Evolutionary conservation across 2,329 filamentous ascomycete genomes (phyloP).

Genomic region (Fusarium coicis): DNA sequence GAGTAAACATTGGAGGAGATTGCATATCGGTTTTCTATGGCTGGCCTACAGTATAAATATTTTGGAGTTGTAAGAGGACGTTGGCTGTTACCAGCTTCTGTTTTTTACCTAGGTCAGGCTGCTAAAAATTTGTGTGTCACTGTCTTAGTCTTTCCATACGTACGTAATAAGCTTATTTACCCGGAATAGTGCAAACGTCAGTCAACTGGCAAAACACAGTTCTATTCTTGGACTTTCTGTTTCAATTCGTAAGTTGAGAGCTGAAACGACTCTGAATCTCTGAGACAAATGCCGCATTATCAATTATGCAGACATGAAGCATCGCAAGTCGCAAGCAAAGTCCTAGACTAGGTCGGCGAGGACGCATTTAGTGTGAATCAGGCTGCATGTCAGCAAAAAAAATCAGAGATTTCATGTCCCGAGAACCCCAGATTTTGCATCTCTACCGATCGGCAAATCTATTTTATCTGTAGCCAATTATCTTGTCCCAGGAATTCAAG

Average conservation of each 20-base stretch:
- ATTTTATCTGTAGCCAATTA: conserved; percentile 14
- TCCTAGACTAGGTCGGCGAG: too few species aligned
- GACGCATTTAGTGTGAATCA: neutral
- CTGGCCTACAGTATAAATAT: neutral
- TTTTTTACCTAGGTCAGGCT: neutral
- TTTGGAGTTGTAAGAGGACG: neutral
- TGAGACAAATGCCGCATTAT: neutral
- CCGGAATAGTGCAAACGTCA: neutral
- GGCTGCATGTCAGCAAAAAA: neutral
- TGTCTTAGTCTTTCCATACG: neutral
- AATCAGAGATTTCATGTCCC: neutral
- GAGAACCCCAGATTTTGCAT: conserved; percentile 6
- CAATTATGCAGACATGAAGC: neutral
- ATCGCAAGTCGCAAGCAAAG: neutral
- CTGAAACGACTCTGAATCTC: neutral
- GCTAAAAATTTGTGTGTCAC: neutral
- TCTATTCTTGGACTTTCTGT: neutral
- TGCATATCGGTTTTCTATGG: neutral
- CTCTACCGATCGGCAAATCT: conserved; percentile 5
- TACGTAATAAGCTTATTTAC: neutral
- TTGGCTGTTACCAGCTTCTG: neutral
- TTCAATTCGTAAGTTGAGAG: neutral
- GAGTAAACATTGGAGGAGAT: neutral
- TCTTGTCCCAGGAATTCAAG: neutral
- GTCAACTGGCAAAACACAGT: neutral